Base-by-base conservation (phyloP, 495 filamentous ascomycete species). In the Aspergillus mulundensis region DNA sequence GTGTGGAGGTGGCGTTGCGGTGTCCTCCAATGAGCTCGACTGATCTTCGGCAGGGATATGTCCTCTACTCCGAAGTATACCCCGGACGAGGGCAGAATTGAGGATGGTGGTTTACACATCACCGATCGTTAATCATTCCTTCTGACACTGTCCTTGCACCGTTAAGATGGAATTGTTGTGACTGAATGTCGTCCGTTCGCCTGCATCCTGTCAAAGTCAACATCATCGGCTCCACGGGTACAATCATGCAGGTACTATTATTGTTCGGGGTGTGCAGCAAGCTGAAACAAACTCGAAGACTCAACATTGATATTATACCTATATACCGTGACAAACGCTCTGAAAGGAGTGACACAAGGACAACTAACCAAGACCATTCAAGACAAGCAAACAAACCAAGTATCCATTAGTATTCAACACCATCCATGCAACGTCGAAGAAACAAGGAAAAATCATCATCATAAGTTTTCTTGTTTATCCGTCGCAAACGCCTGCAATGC, bases 401-500 rank as follows among this genome's bases (percentile, higher is more conserved):
- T 28, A 28, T 28, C 25, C 25, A 28, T 28, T 28, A 28, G 25
- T 28, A 48, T 32, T 19, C 16, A 50, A 50, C 46, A 38, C 46
- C 30, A 38, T 21, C 45, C 25, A 48, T 43, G 16, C 16, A 32
- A 7, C 30, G 16, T 32, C 28, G 14, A 7, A 21, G 16, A 15
- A 20, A 10, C 28, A n/a, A 20, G 10, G 19, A 16, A 24, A 18
- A 50, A 38, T 38, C 3, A 18, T 28, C 6, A 18, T 18, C 30
- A 50, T 19, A 12, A 21, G 30, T 36, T 50, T 51, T 21, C 15
- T 15, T 32, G 15, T 36, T 28, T 34, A 21, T 45, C 23, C 40
- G 23, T 23, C 18, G n/a, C 45, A 36, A 51, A 51, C 51, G 51
- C 51, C 51, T 34, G 25, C 20, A 24, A 53, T 53, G 50, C 51